A percentile compares a stretch with the other conserved stretches of the same genome.
Evolutionary conservation across 2,329 filamentous ascomycete species (phyloP).

Genomic region (Paradendryphiella salina): DNA sequence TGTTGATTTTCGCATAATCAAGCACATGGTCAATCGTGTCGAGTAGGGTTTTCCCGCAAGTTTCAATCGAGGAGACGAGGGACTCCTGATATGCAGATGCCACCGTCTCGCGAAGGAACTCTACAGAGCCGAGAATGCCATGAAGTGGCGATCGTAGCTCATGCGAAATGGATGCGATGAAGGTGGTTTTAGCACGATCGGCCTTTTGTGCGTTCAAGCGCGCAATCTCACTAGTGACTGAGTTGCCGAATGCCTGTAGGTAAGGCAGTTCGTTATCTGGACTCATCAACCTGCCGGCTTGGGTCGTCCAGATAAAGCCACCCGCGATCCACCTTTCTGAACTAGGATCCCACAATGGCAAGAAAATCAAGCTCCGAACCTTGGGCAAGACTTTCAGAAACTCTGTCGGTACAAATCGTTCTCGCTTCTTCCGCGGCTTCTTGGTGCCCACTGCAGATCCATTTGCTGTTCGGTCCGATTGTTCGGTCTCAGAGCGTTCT

Average conservation of each 20-base stretch:
- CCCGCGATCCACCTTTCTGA: conserved; percentile 41
- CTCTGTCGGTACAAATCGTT: conserved; percentile 40
- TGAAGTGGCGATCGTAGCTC: conserved; percentile 62
- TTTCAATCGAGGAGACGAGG: conserved; percentile 41
- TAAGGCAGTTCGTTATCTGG: conserved; percentile 41
- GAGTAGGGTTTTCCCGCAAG: conserved; percentile 45
- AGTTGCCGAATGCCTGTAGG: conserved; percentile 42
- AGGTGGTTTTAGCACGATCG: conserved; percentile 46
- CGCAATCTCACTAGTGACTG: conserved; percentile 40
- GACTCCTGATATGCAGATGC: conserved; percentile 48
- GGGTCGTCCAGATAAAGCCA: conserved; percentile 41
- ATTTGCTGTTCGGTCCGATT: conserved; percentile 30
- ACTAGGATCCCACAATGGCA: conserved; percentile 45
- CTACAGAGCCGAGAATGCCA: conserved; percentile 57
- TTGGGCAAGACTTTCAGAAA: conserved; percentile 40
- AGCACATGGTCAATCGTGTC: conserved; percentile 49
- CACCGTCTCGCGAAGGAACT: conserved; percentile 39
- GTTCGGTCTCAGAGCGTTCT: conserved; percentile 35
- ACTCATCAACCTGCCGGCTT: conserved; percentile 36
- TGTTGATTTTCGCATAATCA: conserved; percentile 46
- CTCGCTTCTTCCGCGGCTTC: conserved; percentile 29
- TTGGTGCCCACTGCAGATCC: conserved; percentile 13
- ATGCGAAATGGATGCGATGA: conserved; percentile 50
- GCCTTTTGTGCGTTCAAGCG: conserved; percentile 38
- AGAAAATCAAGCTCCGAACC: conserved; percentile 43